Conservation (phyloP, 192 early-diverging fungal species). For the Allomyces javanicus region DNA sequence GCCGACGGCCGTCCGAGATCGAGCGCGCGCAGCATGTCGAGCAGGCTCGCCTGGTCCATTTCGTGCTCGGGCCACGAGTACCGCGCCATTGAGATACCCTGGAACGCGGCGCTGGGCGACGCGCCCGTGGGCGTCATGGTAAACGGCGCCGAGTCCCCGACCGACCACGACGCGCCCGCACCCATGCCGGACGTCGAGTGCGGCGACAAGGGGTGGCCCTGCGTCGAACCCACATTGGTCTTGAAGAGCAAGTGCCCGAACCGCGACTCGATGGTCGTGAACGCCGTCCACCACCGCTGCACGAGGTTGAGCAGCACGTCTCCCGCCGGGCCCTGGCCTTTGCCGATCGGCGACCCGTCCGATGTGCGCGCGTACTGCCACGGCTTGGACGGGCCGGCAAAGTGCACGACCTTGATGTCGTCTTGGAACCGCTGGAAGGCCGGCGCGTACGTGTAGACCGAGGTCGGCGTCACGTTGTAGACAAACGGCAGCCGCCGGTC, state of each 20-base stretch:
- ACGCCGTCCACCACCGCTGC: conserved; percentile 50
- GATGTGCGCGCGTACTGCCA: conserved; percentile 58
- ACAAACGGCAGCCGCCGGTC: conserved; percentile 63
- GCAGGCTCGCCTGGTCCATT: background rate
- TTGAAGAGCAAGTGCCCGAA: background rate
- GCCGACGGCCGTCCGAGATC: background rate
- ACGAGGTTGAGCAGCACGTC: conserved; percentile 23
- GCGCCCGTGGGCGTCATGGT: background rate
- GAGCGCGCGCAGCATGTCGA: background rate
- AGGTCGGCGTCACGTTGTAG: conserved; percentile 71
- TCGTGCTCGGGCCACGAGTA: background rate
- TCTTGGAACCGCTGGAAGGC: conserved; percentile 55
- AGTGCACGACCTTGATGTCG: conserved; percentile 64
- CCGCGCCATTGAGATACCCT: background rate
- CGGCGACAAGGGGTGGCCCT: background rate
- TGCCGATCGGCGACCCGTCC: conserved; percentile 30
- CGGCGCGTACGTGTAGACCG: conserved; percentile 62
- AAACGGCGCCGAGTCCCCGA: background rate
- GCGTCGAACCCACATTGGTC: background rate
- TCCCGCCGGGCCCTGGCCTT: conserved; percentile 24
- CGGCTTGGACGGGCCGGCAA: conserved; percentile 74
- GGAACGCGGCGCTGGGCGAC: background rate
- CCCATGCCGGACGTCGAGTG: background rate
- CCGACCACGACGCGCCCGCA: background rate
- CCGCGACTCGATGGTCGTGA: conserved; percentile 27